Percentiles rank a stretch among this genome's conserved stretches.
Evolutionary conservation across 495 filamentous ascomycete species (phyloP).

Genomic region (Usnea hakonensis): DNA sequence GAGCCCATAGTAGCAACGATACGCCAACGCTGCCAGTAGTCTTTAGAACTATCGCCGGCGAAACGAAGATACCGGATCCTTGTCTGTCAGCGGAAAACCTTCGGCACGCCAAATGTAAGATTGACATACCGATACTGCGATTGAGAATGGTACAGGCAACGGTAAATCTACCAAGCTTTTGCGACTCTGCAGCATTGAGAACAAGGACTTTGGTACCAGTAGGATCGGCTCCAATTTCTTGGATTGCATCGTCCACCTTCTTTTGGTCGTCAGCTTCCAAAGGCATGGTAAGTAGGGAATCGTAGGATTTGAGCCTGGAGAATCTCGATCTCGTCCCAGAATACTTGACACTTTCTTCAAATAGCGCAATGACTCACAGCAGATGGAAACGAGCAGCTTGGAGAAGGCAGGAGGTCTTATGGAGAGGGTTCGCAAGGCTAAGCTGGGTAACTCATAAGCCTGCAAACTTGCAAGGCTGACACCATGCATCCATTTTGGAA

Average conservation of each 20-base stretch:
- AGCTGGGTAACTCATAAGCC: too few relatives aligned
- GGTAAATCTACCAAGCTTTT: constrained; percentile 15
- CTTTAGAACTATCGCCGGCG: constrained; percentile 29
- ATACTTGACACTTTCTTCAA: neutral
- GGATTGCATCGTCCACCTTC: constrained; percentile 17
- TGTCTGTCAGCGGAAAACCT: neutral
- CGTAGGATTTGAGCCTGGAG: neutral
- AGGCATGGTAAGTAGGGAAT: constrained; percentile 12
- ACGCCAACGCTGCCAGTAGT: constrained; percentile 33
- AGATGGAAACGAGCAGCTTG: neutral
- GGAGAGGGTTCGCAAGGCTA: neutral
- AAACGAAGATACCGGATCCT: constrained; percentile 36
- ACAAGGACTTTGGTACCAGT: constrained; percentile 11
- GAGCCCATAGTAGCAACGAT: constrained; percentile 34
- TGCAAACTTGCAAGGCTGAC: neutral
- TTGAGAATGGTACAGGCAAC: constrained; percentile 21
- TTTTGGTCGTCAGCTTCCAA: constrained; percentile 16
- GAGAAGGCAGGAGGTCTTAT: neutral
- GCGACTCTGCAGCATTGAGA: constrained; percentile 11
- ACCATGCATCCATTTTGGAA: neutral
- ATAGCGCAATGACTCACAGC: neutral
- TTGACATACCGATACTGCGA: constrained; percentile 19
- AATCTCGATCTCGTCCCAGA: neutral
- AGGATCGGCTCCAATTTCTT: constrained; percentile 9
- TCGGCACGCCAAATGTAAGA: neutral